Evolutionary conservation across 2,329 filamentous ascomycete genomes (phyloP), one percentile per base, ranked within the genome.

Genomic region (Phyllosticta citriasiana): DNA sequence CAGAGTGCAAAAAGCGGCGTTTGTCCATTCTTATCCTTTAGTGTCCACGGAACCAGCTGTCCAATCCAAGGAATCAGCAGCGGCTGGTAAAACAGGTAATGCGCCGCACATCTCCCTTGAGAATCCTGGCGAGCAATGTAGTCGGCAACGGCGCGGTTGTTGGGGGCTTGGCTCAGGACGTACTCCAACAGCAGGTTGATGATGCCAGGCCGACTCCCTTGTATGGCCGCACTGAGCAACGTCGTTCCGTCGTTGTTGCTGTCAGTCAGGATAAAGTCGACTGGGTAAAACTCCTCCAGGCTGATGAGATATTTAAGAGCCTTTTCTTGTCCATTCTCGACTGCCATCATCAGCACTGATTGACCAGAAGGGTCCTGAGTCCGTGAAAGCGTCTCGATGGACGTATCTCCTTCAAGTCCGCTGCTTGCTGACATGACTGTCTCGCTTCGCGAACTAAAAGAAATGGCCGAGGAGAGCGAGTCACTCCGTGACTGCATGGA

Each of bases 1-100:
- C 92, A 97, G 0, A 97, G 80, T 1, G 94, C 94, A 72, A 99
- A 97, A 8, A 99, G 78, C 1, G 94, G 95, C n/a, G 95, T 99
- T 74, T 97, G 94, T 0, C 94, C 94, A 70, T 97, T 97, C 72
- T 91, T 95, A 74, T 99, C 94, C 66, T 88, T 91, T 73, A 95
- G 85, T 62, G 85, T 84, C 94, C 94, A 99, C 8, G 91, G 89
- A 59, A 99, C 79, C 65, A 93, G 76, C 63, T 82, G 81, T 2
- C 91, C 92, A 63, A 97, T 87, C 60, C 83, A 82, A 53, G 80
- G 77, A 66, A 99, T 94, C 22, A 99, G 79, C 59, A 83, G 81
- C 2, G 94, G 94, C 8, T 90, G 87, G 69, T 96, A 89, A 76
- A 99, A 99, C 16, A 99, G 80, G 72, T 99, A 99, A 74, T 99